Conservation (phyloP, 2,329 filamentous ascomycete species). For the Fusarium haematococcum region DNA sequence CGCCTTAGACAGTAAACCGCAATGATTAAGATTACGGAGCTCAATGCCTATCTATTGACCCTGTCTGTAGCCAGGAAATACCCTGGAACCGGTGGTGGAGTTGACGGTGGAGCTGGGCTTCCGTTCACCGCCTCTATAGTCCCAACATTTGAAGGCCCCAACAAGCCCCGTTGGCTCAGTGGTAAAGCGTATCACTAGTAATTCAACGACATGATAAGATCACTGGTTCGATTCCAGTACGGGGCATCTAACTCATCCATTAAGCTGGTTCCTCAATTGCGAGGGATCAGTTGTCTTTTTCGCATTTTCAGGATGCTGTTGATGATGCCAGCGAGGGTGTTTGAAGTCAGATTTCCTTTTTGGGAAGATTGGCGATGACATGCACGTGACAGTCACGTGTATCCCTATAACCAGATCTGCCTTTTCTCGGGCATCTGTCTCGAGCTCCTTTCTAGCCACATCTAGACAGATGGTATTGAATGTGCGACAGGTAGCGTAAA, state of each 20-base stretch:
- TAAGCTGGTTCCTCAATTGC: not conserved
- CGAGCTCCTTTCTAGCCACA: not conserved
- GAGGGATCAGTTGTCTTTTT: not conserved
- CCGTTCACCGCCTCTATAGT: not conserved
- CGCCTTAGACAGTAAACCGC: not conserved
- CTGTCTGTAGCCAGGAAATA: not conserved
- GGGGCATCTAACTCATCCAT: not conserved
- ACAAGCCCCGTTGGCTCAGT: constrained; percentile 26
- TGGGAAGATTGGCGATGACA: not conserved
- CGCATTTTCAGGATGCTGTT: not conserved
- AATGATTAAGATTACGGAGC: not conserved
- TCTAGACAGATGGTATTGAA: not conserved
- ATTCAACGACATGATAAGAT: constrained; percentile 15
- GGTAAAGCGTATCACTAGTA: constrained; percentile 30
- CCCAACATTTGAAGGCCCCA: not conserved
- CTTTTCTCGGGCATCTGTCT: not conserved
- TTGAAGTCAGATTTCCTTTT: not conserved
- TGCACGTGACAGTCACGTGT: not conserved
- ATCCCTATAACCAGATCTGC: not conserved
- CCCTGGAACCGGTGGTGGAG: not conserved
- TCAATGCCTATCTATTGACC: not conserved
- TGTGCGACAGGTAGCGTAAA: not conserved
- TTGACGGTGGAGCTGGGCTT: not conserved
- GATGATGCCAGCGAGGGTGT: not conserved
- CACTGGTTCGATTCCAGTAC: constrained; percentile 27